Evolutionary conservation across 2,329 filamentous ascomycete species (phyloP), one percentile per base, ranked within the genome.

Genomic region (Sclerotinia nivalis): DNA sequence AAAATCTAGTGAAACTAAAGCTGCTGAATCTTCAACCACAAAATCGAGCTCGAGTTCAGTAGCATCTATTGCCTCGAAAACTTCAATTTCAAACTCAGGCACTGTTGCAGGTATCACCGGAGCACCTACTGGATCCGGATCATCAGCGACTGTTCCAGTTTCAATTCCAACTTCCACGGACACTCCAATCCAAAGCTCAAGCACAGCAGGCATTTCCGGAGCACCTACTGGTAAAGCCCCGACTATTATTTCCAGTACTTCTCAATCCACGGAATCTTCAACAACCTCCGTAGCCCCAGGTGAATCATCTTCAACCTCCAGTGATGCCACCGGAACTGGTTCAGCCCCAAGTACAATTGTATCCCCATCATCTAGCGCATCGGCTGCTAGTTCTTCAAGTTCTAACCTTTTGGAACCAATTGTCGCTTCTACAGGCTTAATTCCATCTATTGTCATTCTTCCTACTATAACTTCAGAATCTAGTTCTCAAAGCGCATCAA

Each of bases 351-450:
- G 55, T 45, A 31, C 47, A 40, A 37, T 15, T 31, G 40, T 50
- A 28, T 54, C 54, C 20, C 56, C 64, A 22, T 60, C 64, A 25
- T 61, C 66, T 28, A 37, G 25, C 20, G 7, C 56, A 62, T 43
- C 66, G 2, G 34, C 15, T 40, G 47, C 40, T 25, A 69, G 47
- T 56, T 37, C 66, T 34, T 68, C 66, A 43, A 69, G 12, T 13
- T 3, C 59, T 34, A 69, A 62, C 15, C 58, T 69, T 43, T 52
- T 69, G 69, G 65, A 69, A 15, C 56, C 66, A 61, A 69, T 70
- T 20, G 69, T 69, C 25, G 67, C 65, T 20, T 70, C 72, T 1
- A 73, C 70, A 28, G 71, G 73, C 22, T 66, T 67, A 10, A 54
- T 66, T 6, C 71, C 72, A 18, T 47, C 59, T 1, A 47, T 62